Conservation (phyloP, 148 eudicot species). For the Polygonum maritimum region DNA sequence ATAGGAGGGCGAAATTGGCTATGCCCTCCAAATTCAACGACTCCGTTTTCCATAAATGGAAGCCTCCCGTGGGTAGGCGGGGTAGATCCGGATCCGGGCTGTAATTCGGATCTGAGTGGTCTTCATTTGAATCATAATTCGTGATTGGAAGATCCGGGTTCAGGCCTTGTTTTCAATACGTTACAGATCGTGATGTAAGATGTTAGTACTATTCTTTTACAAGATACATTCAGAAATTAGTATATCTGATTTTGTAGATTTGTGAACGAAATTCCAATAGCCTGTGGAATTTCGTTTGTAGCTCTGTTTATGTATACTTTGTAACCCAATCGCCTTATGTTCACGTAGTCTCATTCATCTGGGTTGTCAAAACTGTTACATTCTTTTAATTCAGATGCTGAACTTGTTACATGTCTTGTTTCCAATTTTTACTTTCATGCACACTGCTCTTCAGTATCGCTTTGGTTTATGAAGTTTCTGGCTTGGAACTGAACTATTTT, state of each 20-base stretch:
- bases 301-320: background rate
- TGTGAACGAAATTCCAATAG: background rate
- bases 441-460: background rate
- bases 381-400: background rate
- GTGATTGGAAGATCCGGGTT: background rate
- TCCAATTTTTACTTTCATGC: background rate
- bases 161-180: background rate
- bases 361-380: background rate
- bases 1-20: slow-evolving; percentile 15
- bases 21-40: slow-evolving; percentile 15
- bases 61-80: background rate
- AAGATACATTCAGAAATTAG: background rate
- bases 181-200: background rate
- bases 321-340: too few relatives aligned
- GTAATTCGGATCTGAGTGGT: background rate
- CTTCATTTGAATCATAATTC: slow-evolving; percentile 15
- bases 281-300: background rate
- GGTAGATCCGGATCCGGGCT: background rate
- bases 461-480: too few relatives aligned
- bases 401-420: background rate
- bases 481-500: too few relatives aligned
- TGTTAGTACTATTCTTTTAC: background rate
- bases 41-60: background rate
- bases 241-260: too few relatives aligned
- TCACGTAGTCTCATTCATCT: too few relatives aligned